phyloP scores from a whole-genome alignment of 2,329 filamentous ascomycete species.

The Ophiostoma quercus region DNA sequence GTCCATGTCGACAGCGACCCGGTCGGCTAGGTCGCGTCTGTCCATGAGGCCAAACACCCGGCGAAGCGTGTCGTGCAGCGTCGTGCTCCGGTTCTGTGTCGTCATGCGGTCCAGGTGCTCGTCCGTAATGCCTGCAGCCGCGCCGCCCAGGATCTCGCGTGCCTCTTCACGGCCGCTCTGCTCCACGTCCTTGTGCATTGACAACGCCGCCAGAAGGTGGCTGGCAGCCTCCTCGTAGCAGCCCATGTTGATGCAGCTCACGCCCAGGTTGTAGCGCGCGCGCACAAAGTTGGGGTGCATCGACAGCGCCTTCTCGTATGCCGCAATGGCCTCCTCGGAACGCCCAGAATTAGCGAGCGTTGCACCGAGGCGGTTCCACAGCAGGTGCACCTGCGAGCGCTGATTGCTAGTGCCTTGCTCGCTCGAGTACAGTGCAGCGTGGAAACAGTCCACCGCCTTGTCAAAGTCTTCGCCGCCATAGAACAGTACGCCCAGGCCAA shows the following conservation, averaged over 20 bases:
- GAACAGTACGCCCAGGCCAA: conserved; percentile 92
- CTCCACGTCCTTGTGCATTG: conserved; percentile 94
- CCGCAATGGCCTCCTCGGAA: conserved; percentile 91
- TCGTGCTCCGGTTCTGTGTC: conserved; percentile 92
- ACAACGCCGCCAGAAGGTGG: conserved; percentile 83
- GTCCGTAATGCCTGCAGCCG: conserved; percentile 50
- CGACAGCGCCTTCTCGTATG: conserved; percentile 86
- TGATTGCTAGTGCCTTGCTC: conserved; percentile 81
- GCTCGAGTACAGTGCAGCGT: conserved; percentile 77
- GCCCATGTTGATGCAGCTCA: conserved; percentile 95
- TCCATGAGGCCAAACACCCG: conserved; percentile 97
- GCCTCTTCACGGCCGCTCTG: conserved; percentile 77
- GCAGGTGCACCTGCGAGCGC: conserved; percentile 78
- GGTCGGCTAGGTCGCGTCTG: conserved; percentile 77
- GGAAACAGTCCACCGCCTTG: conserved; percentile 98
- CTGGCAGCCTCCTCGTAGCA: conserved; percentile 90
- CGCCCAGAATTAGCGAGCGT: conserved; percentile 93
- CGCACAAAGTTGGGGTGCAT: conserved; percentile 95
- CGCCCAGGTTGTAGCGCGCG: conserved; percentile 92
- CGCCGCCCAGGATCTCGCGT: conserved; percentile 68
- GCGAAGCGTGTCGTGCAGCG: conserved; percentile 88
- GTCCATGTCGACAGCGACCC: conserved; percentile 84
- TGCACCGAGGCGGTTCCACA: conserved; percentile 95
- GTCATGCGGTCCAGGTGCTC: conserved; percentile 80
- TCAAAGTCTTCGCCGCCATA: conserved; percentile 97